Evolutionary conservation across 2,329 filamentous ascomycete genomes (phyloP), one percentile per base, ranked within the genome.

Genomic region (Colletotrichum musae): DNA sequence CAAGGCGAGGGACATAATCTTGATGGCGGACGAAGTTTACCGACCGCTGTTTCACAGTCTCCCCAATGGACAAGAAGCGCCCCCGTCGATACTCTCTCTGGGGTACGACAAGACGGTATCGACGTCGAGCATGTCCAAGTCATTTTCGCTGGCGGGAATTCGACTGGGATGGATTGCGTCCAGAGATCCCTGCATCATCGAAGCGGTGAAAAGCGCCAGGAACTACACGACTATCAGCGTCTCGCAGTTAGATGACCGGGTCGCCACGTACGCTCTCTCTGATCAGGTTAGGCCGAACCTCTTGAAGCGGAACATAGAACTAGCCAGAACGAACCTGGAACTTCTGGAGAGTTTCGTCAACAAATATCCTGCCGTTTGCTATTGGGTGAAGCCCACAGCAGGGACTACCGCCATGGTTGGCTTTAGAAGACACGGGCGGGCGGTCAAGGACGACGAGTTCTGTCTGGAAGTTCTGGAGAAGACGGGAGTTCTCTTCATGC

Each of bases 151-250:
- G 3, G 93, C 94, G 1, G 94, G 94, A 1, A 91, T 97, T 70
- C 89, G 94, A 0, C 80, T 94, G 1, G 94, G 94, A 26, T 97
- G 94, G 94, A 86, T 95, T 66, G 93, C 92, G 3, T 92, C 91
- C 15, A 88, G 89, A 41, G 88, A 82, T 78, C 75, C 77, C 4
- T 81, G 82, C 0, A 85, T 97, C 66, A 86, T 95, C 62, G 87
- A 90, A 53, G 82, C 85, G 10, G 85, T 93, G 71, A 89, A 91
- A 9, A 80, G 82, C 16, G 90, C 91, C 2, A 86, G 94, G 45
- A 91, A 96, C 78, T 97, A 96, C 82, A 96, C 93, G 2, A 94
- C 93, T 18, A 97, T 97, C 74, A 93, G 92, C 47, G 93, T 97
- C 0, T 93, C 92, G 16, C 89, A 92, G 75, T 82, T 97, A 6